Evolutionary conservation across 352 stramenopile species (phyloP).

Genomic region (Pythium phragmiticola): DNA sequence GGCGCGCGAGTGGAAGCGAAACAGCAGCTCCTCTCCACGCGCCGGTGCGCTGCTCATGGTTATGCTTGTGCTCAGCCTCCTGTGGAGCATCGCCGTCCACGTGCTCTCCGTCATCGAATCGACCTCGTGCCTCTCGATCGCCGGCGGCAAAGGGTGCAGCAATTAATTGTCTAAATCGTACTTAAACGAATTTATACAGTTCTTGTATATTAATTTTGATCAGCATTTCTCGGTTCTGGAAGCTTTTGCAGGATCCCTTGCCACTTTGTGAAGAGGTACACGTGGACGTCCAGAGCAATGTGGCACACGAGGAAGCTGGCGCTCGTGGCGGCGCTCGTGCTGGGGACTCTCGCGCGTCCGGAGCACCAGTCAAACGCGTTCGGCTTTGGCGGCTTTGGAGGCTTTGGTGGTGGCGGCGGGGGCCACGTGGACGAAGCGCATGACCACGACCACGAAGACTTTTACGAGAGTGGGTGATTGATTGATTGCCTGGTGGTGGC

Average conservation of each 20-base stretch:
- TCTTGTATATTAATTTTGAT: background rate
- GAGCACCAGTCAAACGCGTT: conserved; percentile 30
- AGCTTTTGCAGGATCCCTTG: conserved; percentile 2
- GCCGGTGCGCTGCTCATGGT: conserved; percentile 21
- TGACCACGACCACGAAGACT: conserved; percentile 64
- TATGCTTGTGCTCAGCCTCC: conserved; percentile 26
- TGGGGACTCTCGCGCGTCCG: conserved; percentile 20
- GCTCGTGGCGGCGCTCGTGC: conserved; percentile 34
- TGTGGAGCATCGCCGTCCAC: conserved; percentile 40
- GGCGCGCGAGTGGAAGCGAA: conserved; percentile 31
- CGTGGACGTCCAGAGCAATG: conserved; percentile 16
- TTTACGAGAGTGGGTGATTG: conserved; percentile 47
- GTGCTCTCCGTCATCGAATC: conserved; percentile 49
- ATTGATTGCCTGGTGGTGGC: background rate
- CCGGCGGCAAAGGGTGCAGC: conserved; percentile 43
- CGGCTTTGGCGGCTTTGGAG: conserved; percentile 52
- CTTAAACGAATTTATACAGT: background rate
- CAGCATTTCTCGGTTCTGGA: conserved; percentile 11
- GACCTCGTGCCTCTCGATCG: conserved; percentile 47
- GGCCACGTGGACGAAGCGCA: conserved; percentile 54
- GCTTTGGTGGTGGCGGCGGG: conserved; percentile 29
- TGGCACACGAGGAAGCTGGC: conserved; percentile 22
- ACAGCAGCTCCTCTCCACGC: conserved; percentile 28
- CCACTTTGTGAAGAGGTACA: conserved; percentile 5
- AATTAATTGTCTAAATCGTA: conserved; percentile 7